phyloP scores from a whole-genome alignment of 805 yeast genomes.

The Yamadazyma laniorum region DNA sequence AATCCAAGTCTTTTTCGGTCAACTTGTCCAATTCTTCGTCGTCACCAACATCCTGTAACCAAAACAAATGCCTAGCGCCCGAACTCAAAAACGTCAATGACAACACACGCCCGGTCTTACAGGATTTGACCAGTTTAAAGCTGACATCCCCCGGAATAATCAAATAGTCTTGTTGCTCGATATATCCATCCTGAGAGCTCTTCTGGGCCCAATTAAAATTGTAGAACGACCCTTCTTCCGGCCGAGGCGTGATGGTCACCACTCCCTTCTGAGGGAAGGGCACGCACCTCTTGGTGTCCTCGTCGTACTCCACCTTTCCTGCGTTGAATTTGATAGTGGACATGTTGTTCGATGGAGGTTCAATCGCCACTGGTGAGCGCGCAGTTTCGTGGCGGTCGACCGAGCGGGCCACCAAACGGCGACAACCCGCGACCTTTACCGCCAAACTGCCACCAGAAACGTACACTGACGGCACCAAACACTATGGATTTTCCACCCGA shows the following conservation, averaged over 20 bases:
- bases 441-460: no score
- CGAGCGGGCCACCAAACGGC: no score
- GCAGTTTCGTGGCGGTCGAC: no score
- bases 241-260: slow-evolving; percentile 57
- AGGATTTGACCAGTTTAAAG: slow-evolving; percentile 66
- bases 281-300: slow-evolving; percentile 57
- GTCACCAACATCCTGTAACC: slow-evolving; percentile 77
- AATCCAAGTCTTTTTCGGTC: slow-evolving; percentile 55
- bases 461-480: no score
- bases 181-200: slow-evolving; percentile 40
- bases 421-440: no score
- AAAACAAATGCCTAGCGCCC: slow-evolving; percentile 57
- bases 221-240: slow-evolving; percentile 70
- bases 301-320: slow-evolving; percentile 69
- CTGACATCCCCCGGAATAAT: slow-evolving; percentile 85
- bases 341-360: slow-evolving; percentile 4
- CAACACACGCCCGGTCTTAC: slow-evolving; percentile 76
- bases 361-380: neutral
- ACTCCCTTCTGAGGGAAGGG: slow-evolving; percentile 72
- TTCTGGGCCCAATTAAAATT: slow-evolving; percentile 75
- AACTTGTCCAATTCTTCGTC: slow-evolving; percentile 58
- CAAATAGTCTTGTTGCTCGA: slow-evolving; percentile 60
- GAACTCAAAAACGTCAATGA: slow-evolving; percentile 62
- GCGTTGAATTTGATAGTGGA: slow-evolving; percentile 64
- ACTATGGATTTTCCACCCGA: slow-evolving; percentile 57